These are phyloP conservation scores for Metschnikowia drakensbergensis DNA, from an alignment of 805 yeast species.

Conservation along the genomic window DNA sequence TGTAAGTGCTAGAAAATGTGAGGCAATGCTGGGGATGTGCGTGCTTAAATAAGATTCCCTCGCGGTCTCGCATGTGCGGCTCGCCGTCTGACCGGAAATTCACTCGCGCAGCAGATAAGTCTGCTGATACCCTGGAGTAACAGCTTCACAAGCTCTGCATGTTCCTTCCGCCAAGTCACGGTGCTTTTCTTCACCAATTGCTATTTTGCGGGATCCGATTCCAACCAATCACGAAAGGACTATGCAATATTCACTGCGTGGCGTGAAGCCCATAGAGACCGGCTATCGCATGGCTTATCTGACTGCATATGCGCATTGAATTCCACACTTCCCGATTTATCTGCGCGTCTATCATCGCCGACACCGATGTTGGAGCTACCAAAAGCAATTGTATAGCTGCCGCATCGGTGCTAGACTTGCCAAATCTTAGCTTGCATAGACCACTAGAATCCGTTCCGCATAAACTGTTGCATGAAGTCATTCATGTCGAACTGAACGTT, in stretches of 20 bases:
- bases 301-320: not conserved
- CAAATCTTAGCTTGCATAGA: not conserved
- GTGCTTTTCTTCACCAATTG: too few relatives aligned
- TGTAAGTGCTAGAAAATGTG: not conserved
- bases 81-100: not conserved
- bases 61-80: not conserved
- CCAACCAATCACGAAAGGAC: too few relatives aligned
- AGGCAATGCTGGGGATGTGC: not conserved
- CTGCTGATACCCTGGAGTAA: not conserved
- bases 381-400: not conserved
- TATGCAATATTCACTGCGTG: not conserved
- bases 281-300: not conserved
- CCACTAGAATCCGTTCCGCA: conserved; percentile 1
- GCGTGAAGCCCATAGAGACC: not conserved
- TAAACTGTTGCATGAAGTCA: conserved; percentile 19
- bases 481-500: conserved; percentile 12
- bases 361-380: not conserved
- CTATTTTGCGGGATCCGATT: too few relatives aligned
- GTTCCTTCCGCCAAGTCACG: not conserved
- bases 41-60: conserved; percentile 1
- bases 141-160: not conserved
- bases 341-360: not conserved
- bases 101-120: conserved; percentile 2
- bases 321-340: not conserved
- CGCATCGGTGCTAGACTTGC: not conserved